phyloP scores from a whole-genome alignment of 805 yeast genomes.

The Naumovozyma baii region DNA sequence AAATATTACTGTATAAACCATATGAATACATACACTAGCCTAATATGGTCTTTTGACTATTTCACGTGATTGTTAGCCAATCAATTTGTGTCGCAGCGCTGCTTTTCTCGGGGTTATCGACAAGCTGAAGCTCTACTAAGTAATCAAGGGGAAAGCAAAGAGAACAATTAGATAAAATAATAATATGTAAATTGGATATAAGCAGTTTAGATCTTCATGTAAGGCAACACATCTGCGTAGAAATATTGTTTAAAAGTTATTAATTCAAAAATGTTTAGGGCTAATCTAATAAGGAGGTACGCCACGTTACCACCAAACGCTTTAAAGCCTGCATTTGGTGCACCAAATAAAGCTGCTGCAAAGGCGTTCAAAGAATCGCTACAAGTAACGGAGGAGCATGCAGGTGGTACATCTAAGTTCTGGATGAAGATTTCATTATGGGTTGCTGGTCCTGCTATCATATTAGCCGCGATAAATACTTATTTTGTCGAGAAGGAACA shows the following conservation, averaged over 20 bases:
- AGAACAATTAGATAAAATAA: no score
- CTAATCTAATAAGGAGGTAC: constrained; percentile 29
- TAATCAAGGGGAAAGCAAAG: no score
- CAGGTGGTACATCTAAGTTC: constrained; percentile 58
- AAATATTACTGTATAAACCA: no score
- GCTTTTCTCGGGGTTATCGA: not conserved
- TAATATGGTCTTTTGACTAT: no score
- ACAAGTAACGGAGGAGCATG: constrained; percentile 69
- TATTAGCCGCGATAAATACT: constrained; percentile 69
- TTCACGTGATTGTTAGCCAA: constrained; percentile 2
- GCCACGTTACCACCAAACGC: constrained; percentile 35
- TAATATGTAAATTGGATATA: no score
- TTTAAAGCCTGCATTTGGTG: constrained; percentile 39
- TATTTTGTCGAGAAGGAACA: constrained; percentile 77
- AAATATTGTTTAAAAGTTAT: no score
- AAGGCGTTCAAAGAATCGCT: constrained; percentile 53
- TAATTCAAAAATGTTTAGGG: constrained; percentile 39
- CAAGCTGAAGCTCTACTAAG: no score
- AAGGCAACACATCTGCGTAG: no score
- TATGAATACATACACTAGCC: no score
- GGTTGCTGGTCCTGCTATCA: constrained; percentile 76
- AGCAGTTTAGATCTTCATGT: no score
- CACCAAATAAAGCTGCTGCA: constrained; percentile 48
- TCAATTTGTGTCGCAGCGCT: not conserved
- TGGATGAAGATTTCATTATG: constrained; percentile 82